Conservation (phyloP, 2,329 filamentous ascomycete species). For the Phialemoniopsis sp. region DNA sequence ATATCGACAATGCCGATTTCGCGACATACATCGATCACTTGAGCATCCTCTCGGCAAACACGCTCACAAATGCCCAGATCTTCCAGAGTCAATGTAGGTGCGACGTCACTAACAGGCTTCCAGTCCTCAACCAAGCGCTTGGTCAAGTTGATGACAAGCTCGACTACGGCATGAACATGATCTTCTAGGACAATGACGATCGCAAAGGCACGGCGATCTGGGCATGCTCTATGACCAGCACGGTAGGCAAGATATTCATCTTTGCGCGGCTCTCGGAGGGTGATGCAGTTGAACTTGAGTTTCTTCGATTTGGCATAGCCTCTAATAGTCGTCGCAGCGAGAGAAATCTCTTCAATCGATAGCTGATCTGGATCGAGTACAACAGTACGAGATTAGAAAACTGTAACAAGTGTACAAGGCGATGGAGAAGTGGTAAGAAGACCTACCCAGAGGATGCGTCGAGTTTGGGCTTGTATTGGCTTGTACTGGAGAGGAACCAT, state of each 20-base stretch:
- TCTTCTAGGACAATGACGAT: constrained; percentile 44
- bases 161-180: constrained; percentile 29
- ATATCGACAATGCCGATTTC: constrained; percentile 76
- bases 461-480: too few relatives aligned
- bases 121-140: constrained; percentile 32
- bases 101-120: constrained; percentile 42
- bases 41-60: constrained; percentile 62
- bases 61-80: constrained; percentile 73
- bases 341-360: constrained; percentile 47
- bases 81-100: constrained; percentile 66
- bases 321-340: constrained; percentile 43
- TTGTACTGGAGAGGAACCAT: constrained; percentile 28
- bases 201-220: constrained; percentile 44
- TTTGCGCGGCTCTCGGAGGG: constrained; percentile 62
- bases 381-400: too few relatives aligned
- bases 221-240: constrained; percentile 39
- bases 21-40: constrained; percentile 72
- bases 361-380: constrained; percentile 45
- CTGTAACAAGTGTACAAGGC: too few relatives aligned
- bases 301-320: constrained; percentile 24
- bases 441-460: constrained; percentile 31
- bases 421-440: too few relatives aligned
- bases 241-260: constrained; percentile 58
- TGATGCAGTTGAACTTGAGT: constrained; percentile 58
- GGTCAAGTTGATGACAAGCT: constrained; percentile 48